A percentile compares a stretch with the other conserved stretches of the same genome.
These are phyloP conservation scores for Trichomonas gallinae DNA, from an alignment of 208 protist genomes.

Conservation along the genomic window DNA sequence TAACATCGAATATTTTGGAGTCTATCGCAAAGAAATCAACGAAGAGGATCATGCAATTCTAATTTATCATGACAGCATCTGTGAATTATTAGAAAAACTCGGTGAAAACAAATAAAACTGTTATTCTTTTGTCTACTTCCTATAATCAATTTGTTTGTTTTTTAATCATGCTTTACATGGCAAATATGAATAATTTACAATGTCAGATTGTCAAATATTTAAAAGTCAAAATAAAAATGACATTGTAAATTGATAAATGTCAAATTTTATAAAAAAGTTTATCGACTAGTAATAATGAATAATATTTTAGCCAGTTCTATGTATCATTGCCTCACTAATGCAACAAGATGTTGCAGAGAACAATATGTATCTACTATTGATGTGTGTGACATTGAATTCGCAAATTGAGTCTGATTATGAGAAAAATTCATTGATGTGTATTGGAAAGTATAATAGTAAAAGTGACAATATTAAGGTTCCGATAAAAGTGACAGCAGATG, in stretches of 20 bases:
- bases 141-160: neutral
- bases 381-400: too few relatives aligned
- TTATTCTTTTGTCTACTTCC: neutral
- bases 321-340: too few relatives aligned
- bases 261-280: too few relatives aligned
- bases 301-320: too few relatives aligned
- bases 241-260: neutral
- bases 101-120: neutral
- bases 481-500: neutral
- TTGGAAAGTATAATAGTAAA: too few relatives aligned
- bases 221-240: neutral
- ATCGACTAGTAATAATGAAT: too few relatives aligned
- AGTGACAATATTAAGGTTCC: too few relatives aligned
- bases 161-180: neutral
- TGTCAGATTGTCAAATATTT: neutral
- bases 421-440: too few relatives aligned
- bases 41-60: neutral
- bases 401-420: too few relatives aligned
- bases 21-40: neutral
- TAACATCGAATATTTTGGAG: neutral
- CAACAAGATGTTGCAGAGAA: too few relatives aligned
- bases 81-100: neutral
- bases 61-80: neutral
- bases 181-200: neutral
- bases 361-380: too few relatives aligned